Evolutionary conservation across 495 filamentous ascomycete species (phyloP), one percentile per base, ranked within the genome.

Genomic region (Oleoguttula mirabilis): DNA sequence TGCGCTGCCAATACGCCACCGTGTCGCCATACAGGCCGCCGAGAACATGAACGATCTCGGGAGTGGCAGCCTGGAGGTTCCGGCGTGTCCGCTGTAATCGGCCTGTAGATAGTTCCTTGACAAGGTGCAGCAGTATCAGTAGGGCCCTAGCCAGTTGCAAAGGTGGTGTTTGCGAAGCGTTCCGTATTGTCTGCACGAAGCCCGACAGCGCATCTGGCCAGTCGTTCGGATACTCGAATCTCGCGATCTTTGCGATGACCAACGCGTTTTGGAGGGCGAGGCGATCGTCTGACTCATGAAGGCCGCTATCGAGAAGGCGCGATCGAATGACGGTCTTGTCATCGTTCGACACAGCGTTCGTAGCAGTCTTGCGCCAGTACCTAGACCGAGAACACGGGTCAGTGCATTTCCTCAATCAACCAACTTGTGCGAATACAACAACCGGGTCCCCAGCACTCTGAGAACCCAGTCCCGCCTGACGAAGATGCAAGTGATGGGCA

Each of bases 341-440:
- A 8, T 78, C 72, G 46, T 82, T 77, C 7, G 60, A 66, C 30
- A 95, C 82, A 21, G 80, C 73, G 59, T 80, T 73, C 14, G 64
- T 66, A 12, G 80, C 71, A 3, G 74, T 77, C 54, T 76, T 80
- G 28, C 90, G 73, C 90, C 90, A 98, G 59, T 84, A 84, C 58
- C 25, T 28, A 28, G 7, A 28, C 25, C 25, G 25, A 28, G n/a
- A n/a, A 7, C 25, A 85, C 58, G 80, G 85, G 53, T 95, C 88
- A 55, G 94, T 84, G 21, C 85, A 90, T 59, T 95, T 94, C 58
- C 94, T 95, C 40, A 98, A 66, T 55, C 92, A 83, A 45, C 94
- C 94, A 37, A 94, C 77, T n/a, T n/a, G n/a, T n/a, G n/a, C n/a
- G n/a, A n/a, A n/a, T n/a, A n/a, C n/a, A n/a, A n/a, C n/a, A n/a